Percentiles rank a stretch among this genome's conserved stretches.
phyloP scores from a whole-genome alignment of 345 rosid genomes.

The Arabis hirsuta region DNA sequence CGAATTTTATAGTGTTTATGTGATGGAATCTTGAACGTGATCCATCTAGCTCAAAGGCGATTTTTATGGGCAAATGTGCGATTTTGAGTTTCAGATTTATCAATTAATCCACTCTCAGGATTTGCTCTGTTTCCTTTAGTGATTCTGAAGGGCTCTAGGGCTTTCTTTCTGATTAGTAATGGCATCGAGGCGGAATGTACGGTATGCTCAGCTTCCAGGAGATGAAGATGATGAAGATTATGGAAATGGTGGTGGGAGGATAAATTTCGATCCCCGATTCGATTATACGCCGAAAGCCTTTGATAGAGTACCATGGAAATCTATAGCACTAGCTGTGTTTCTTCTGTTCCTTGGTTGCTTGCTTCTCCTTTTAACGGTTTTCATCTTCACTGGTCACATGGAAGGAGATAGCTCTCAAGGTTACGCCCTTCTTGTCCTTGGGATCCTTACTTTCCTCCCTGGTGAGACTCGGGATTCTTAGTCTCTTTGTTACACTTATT shows the following conservation, averaged over 20 bases:
- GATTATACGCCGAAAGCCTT: slow-evolving; percentile 66
- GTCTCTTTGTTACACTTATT: neutral
- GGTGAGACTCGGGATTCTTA: slow-evolving; percentile 45
- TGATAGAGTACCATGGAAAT: slow-evolving; percentile 84
- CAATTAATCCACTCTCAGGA: too few species aligned
- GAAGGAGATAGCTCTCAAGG: slow-evolving; percentile 82
- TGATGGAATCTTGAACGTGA: too few species aligned
- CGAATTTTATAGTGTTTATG: neutral
- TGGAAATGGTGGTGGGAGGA: slow-evolving; percentile 40
- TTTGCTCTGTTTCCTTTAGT: neutral
- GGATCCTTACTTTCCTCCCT: slow-evolving; percentile 83
- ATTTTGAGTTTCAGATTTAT: neutral
- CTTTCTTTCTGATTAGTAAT: slow-evolving; percentile 41
- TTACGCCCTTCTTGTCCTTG: slow-evolving; percentile 77
- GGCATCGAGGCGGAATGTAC: slow-evolving; percentile 63
- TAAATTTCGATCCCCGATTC: slow-evolving; percentile 63
- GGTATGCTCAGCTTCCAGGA: slow-evolving; percentile 59
- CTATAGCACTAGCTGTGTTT: slow-evolving; percentile 73
- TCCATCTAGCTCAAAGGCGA: too few species aligned
- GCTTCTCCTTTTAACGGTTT: slow-evolving; percentile 70
- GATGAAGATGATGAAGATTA: slow-evolving; percentile 59
- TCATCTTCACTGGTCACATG: slow-evolving; percentile 86
- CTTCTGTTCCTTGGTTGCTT: slow-evolving; percentile 68
- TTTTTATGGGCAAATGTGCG: neutral
- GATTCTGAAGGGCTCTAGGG: neutral